phyloP scores from a whole-genome alignment of 2,329 filamentous ascomycete species.

The Cadophora luteo-olivacea region DNA sequence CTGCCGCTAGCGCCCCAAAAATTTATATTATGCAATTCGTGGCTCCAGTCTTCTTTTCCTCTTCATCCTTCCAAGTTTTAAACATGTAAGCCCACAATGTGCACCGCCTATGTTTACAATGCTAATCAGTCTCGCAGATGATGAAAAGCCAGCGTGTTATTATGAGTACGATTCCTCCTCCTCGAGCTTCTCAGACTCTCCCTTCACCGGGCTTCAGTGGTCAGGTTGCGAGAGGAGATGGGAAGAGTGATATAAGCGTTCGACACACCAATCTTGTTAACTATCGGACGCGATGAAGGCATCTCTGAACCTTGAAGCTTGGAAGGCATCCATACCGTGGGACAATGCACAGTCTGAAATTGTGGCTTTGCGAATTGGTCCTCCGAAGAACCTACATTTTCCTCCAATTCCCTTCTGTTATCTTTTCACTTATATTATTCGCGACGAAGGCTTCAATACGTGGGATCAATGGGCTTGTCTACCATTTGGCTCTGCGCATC shows the following conservation, averaged over 20 bases:
- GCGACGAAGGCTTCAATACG: not conserved
- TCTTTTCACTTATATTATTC: not conserved
- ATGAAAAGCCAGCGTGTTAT: conserved; percentile 99
- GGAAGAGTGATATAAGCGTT: conserved; percentile 96
- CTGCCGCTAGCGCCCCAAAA: conserved; percentile 31
- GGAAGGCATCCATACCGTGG: conserved; percentile 50
- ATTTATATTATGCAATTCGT: conserved; percentile 24
- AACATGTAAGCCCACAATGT: conserved; percentile 72
- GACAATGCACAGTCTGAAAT: conserved; percentile 5
- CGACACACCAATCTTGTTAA: conserved; percentile 98
- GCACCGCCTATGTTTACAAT: conserved; percentile 16
- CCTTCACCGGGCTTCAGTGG: conserved; percentile 89
- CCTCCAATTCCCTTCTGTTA: not conserved
- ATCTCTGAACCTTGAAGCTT: conserved; percentile 83
- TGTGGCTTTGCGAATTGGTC: conserved; percentile 12
- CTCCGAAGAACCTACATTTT: not conserved
- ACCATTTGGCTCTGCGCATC: not conserved
- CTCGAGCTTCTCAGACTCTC: conserved; percentile 78
- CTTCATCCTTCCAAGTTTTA: conserved; percentile 99
- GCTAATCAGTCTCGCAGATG: conserved; percentile 69
- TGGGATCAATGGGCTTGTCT: not conserved
- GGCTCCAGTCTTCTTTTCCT: conserved; percentile 53
- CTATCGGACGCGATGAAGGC: conserved; percentile 95
- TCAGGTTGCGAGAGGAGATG: conserved; percentile 68
- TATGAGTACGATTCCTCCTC: conserved; percentile 79